Base-by-base conservation (phyloP, 805 yeast species). In the Kuraishia ogatae region DNA sequence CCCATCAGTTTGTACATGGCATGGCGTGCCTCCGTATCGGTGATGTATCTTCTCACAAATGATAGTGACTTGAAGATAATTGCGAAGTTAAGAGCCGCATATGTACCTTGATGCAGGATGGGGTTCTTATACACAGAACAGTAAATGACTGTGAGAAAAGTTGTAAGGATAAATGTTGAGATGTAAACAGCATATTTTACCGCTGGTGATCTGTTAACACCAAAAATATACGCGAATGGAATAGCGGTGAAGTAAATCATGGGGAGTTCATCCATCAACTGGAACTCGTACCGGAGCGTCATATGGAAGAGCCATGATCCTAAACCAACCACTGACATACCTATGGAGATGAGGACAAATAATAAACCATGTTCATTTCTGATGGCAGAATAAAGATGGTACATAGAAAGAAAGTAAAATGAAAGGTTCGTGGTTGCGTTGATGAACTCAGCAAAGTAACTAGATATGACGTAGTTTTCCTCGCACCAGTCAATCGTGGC, bases 401-500 rank as follows among this genome's bases (percentile, higher is more conserved):
- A 59, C 59, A 64, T 52, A 21, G 69, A 64, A 53, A 79, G 63
- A 24, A 69, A 62, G 48, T 76, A 77, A 60, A 79, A 79, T n/a
- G 75, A 69, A 6, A 79, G 60, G 59, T 92, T 92, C 50, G 97
- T 89, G n/a, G 85, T 63, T 3, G 98, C 89, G 65, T 92, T 92
- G 58, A 92, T 77, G 54, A 90, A 88, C 68, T 92, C 98, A 1
- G 97, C 97, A 56, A 93, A 78, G 64, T 85, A 92, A 8, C 77
- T 77, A 5, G 92, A 80, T 0, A 91, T 88, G n/a, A 90, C 96
- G 67, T 91, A 91, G 73, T 91, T 91, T 70, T 91, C 97, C 64
- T 91, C 97, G 69, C 97, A 91, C 97, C 97, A 91, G 65, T 91
- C 97, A 48, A 92, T 92, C n/a, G 97, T 90, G 23, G 96, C 78